phyloP scores from a whole-genome alignment of 441 rosid species.

The Populus hybrid region DNA sequence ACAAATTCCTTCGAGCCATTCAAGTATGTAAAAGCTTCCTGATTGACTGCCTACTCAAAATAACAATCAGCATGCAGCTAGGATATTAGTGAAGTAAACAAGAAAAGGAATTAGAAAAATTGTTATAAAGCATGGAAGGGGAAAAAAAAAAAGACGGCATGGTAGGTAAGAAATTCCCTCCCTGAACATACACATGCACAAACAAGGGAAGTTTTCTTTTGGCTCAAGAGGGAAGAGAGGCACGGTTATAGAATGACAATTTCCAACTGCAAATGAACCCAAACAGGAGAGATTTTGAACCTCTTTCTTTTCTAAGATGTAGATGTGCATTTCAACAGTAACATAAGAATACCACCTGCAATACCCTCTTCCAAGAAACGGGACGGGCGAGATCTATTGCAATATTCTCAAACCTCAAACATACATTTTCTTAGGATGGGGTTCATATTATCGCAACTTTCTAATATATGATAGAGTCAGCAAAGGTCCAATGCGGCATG shows the following conservation, averaged over 20 bases:
- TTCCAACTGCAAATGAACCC: background rate
- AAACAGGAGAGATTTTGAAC: background rate
- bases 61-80: background rate
- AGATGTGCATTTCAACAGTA: background rate
- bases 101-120: background rate
- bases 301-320: background rate
- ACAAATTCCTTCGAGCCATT: slow-evolving; percentile 94
- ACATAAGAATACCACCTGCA: background rate
- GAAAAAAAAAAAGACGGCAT: background rate
- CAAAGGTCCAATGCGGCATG: background rate
- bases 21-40: slow-evolving; percentile 97
- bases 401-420: background rate
- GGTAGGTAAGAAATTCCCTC: background rate
- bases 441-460: background rate
- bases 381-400: background rate
- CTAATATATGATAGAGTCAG: background rate
- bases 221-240: background rate
- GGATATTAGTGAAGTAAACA: background rate
- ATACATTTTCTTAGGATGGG: background rate
- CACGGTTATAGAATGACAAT: background rate
- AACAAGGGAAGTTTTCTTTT: background rate
- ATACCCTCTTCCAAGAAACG: background rate
- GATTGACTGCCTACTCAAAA: slow-evolving; percentile 82
- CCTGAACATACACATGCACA: background rate
- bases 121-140: background rate